Conservation (phyloP, 129 eudicot genomes). For the Flaveria bidentis region DNA sequence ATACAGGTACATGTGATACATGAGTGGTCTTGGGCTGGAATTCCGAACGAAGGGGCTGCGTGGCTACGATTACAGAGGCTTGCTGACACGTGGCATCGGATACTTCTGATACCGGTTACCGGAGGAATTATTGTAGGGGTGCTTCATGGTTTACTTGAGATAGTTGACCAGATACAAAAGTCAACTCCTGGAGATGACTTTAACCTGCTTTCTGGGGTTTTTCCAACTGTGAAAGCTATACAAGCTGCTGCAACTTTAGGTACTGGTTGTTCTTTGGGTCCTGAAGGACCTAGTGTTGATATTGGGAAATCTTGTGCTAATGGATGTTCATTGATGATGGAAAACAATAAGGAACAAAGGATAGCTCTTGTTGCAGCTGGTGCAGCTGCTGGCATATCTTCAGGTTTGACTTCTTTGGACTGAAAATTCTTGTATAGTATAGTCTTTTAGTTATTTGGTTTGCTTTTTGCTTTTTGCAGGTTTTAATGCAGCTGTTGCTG, state of each 20-base stretch:
- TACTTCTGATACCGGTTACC: slow-evolving; percentile 86
- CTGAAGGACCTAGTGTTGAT: slow-evolving; percentile 99
- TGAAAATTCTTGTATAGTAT: neutral
- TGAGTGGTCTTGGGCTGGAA: slow-evolving; percentile 99
- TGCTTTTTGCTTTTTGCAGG: slow-evolving; percentile 41
- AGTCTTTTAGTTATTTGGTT: neutral
- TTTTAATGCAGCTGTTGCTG: slow-evolving; percentile 98
- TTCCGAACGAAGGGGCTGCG: slow-evolving; percentile 96
- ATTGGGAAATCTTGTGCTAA: slow-evolving; percentile 97
- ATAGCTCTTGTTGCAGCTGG: slow-evolving; percentile 99
- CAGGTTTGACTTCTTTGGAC: slow-evolving; percentile 47
- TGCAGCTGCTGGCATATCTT: slow-evolving; percentile 97
- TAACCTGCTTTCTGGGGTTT: slow-evolving; percentile 64
- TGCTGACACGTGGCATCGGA: slow-evolving; percentile 96
- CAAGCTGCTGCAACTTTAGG: slow-evolving; percentile 97
- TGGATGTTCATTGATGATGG: slow-evolving; percentile 88
- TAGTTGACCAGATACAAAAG: slow-evolving; percentile 74
- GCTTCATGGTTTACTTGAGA: slow-evolving; percentile 93
- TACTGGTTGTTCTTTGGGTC: slow-evolving; percentile 95
- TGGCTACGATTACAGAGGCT: slow-evolving; percentile 89
- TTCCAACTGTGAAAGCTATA: slow-evolving; percentile 77
- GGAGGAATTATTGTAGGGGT: slow-evolving; percentile 97
- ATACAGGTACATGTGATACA: slow-evolving; percentile 88
- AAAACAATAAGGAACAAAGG: slow-evolving; percentile 80
- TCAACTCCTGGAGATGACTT: slow-evolving; percentile 68